These are phyloP conservation scores for Arabis hirsuta DNA, from an alignment of 345 rosid species.

Conservation along the genomic window DNA sequence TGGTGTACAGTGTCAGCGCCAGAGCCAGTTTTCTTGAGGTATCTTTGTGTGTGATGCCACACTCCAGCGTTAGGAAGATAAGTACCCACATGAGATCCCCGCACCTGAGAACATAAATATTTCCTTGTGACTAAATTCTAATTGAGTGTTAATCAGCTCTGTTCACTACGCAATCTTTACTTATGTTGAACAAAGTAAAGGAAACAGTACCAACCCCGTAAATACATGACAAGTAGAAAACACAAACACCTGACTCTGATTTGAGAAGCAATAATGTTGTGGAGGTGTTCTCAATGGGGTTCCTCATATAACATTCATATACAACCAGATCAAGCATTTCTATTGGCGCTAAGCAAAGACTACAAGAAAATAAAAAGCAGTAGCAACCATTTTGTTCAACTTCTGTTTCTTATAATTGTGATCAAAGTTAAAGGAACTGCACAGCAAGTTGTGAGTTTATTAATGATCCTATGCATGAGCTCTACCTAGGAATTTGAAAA, in stretches of 20 bases:
- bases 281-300: not conserved
- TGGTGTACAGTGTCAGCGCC: slow-evolving; percentile 69
- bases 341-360: slow-evolving; percentile 6
- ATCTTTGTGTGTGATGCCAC: slow-evolving; percentile 93
- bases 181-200: slow-evolving; percentile 19
- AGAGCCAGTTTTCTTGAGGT: slow-evolving; percentile 68
- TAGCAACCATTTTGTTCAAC: slow-evolving; percentile 14
- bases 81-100: slow-evolving; percentile 93
- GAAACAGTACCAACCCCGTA: slow-evolving; percentile 22
- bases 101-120: slow-evolving; percentile 58
- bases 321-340: slow-evolving; percentile 21
- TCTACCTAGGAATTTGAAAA: slow-evolving; percentile 18
- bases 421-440: not conserved
- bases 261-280: slow-evolving; percentile 11
- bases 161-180: slow-evolving; percentile 13
- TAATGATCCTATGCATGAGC: slow-evolving; percentile 27
- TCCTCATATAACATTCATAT: slow-evolving; percentile 18
- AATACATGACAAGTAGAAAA: slow-evolving; percentile 21
- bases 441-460: slow-evolving; percentile 19
- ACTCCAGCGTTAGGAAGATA: slow-evolving; percentile 94
- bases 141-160: not conserved
- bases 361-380: slow-evolving; percentile 28
- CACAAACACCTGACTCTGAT: slow-evolving; percentile 25
- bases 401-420: slow-evolving; percentile 10
- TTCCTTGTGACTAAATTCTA: slow-evolving; percentile 17